Conservation (phyloP, 768 basidiomycete genomes). For the Suillus paluster region DNA sequence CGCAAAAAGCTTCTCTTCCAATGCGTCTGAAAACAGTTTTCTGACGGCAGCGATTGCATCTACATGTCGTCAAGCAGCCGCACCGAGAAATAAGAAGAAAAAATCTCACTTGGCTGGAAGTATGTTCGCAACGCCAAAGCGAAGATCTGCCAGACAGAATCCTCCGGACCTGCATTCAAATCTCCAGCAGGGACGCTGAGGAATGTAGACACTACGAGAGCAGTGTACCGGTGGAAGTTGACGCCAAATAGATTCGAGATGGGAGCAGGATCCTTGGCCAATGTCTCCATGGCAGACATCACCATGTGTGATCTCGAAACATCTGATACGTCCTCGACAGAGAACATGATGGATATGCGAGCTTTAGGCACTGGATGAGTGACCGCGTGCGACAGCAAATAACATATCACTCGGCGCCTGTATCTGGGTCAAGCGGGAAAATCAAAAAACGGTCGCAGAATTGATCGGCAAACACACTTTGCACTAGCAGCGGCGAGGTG, state of each 20-base stretch:
- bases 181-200: slow-evolving; percentile 49
- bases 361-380: slow-evolving; percentile 53
- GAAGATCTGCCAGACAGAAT: slow-evolving; percentile 56
- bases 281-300: slow-evolving; percentile 55
- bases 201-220: slow-evolving; percentile 51
- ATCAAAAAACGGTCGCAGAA: not conserved
- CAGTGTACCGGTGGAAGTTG: slow-evolving; percentile 38
- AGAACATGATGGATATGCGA: slow-evolving; percentile 57
- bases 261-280: slow-evolving; percentile 31
- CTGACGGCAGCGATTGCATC: slow-evolving; percentile 45
- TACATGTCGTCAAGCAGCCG: slow-evolving; percentile 26
- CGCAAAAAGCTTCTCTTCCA: slow-evolving; percentile 62
- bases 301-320: slow-evolving; percentile 55
- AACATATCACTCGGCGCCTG: slow-evolving; percentile 74
- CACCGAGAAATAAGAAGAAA: not conserved
- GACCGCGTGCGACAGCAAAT: slow-evolving; percentile 77
- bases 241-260: slow-evolving; percentile 42
- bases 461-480: slow-evolving; percentile 49
- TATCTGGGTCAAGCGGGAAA: slow-evolving; percentile 47
- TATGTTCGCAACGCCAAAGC: slow-evolving; percentile 45
- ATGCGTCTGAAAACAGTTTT: slow-evolving; percentile 43
- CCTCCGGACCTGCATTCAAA: slow-evolving; percentile 48
- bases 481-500: slow-evolving; percentile 50
- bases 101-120: slow-evolving; percentile 50
- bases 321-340: slow-evolving; percentile 46